These are phyloP conservation scores for Catunica adiposa DNA, from an alignment of 2,329 filamentous ascomycete species.

Conservation along the genomic window DNA sequence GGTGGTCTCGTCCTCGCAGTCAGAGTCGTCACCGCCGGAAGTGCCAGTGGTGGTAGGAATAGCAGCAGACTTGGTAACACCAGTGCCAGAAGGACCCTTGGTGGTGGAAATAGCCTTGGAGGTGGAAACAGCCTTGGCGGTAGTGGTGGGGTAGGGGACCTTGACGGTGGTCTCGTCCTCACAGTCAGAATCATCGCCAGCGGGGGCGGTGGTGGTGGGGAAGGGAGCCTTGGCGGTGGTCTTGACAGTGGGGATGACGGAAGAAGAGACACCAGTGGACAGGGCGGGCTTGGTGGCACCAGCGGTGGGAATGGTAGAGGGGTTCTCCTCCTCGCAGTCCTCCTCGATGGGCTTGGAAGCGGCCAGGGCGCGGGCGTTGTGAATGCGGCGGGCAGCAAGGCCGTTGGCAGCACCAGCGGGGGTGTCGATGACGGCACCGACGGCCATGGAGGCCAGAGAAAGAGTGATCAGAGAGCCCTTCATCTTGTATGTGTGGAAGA, in stretches of 20 bases:
- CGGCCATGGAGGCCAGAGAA: conserved; percentile 14
- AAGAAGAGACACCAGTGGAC: background rate
- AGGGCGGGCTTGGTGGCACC: background rate
- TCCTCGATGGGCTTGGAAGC: conserved; percentile 2
- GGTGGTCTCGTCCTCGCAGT: conserved; percentile 7
- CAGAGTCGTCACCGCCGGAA: background rate
- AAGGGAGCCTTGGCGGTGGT: background rate
- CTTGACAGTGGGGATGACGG: background rate
- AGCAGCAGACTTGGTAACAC: background rate
- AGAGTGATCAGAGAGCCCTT: conserved; percentile 14
- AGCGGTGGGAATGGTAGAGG: conserved; percentile 1
- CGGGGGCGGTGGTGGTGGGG: background rate
- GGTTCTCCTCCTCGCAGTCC: conserved; percentile 1
- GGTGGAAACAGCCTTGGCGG: background rate
- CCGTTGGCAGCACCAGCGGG: conserved; percentile 4
- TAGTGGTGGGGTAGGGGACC: background rate
- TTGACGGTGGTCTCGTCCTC: conserved; percentile 2
- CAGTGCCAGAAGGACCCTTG: background rate
- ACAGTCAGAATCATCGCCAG: background rate
- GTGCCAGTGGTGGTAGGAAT: background rate
- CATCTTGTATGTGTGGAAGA: conserved; percentile 7
- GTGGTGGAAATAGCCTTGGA: background rate
- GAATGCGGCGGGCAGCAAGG: conserved; percentile 1
- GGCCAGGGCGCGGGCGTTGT: background rate
- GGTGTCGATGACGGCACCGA: conserved; percentile 7